These are phyloP conservation scores for Talaromyces liani DNA, from an alignment of 495 filamentous ascomycete genomes.

Conservation along the genomic window DNA sequence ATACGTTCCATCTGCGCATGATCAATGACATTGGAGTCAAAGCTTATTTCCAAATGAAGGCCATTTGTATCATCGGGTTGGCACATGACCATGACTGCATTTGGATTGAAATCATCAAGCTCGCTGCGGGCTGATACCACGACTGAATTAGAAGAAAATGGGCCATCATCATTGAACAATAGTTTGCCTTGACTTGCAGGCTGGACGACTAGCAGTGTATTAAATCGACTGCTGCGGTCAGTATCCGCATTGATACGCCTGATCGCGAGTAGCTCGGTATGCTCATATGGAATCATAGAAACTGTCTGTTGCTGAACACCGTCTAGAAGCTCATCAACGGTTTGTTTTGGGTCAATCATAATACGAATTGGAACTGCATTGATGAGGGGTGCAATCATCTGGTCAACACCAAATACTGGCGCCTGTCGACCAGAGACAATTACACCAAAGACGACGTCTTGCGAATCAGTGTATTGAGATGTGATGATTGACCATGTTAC, in stretches of 20 bases:
- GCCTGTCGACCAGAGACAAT: constrained; percentile 37
- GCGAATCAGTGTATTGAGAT: constrained; percentile 23
- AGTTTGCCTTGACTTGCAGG: neutral
- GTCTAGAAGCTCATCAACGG: constrained; percentile 23
- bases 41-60: constrained; percentile 5
- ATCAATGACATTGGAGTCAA: constrained; percentile 10
- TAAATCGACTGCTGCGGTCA: neutral
- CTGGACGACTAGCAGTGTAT: neutral
- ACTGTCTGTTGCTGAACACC: constrained; percentile 36
- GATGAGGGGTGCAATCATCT: constrained; percentile 72
- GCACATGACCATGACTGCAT: neutral
- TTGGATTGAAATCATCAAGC: neutral
- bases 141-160: neutral
- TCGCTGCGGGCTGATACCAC: neutral
- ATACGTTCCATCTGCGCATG: constrained; percentile 10
- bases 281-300: constrained; percentile 44
- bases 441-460: constrained; percentile 32
- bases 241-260: constrained; percentile 19
- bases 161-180: neutral
- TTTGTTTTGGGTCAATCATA: constrained; percentile 18
- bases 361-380: constrained; percentile 70
- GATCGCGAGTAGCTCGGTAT: constrained; percentile 47
- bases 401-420: constrained; percentile 52
- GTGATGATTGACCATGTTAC: constrained; percentile 44
- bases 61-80: neutral